Evolutionary conservation across 2,329 filamentous ascomycete species (phyloP).

Genomic region (Aureobasidium sp.): DNA sequence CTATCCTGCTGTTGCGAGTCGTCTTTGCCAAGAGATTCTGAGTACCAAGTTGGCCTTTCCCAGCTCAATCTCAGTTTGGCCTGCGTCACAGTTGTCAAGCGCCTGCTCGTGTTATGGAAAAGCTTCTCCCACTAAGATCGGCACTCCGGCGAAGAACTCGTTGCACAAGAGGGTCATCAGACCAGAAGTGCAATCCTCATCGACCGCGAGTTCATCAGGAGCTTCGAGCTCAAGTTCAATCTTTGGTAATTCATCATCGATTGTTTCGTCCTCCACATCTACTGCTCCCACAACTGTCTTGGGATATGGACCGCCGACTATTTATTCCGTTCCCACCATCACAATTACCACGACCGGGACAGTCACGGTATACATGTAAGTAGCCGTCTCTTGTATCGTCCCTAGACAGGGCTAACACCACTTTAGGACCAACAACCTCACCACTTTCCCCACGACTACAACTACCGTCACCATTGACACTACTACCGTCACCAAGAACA

Average conservation of each 20-base stretch:
- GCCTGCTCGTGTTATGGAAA: not conserved
- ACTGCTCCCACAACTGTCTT: not conserved
- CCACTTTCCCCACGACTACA: not conserved
- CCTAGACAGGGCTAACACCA: not conserved
- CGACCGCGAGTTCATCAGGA: not conserved
- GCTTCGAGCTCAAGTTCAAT: not conserved
- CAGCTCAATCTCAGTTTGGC: not conserved
- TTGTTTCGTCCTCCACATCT: not conserved
- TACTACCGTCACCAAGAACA: not conserved
- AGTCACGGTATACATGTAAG: not conserved
- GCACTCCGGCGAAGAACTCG: not conserved
- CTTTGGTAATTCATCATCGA: not conserved
- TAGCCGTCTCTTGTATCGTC: not conserved
- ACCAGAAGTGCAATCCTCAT: not conserved
- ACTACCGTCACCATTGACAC: not conserved
- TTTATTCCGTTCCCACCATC: not conserved
- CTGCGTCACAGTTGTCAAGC: not conserved
- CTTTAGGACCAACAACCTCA: not conserved
- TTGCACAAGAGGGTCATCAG: not conserved
- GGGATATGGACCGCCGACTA: not conserved
- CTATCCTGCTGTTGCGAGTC: not conserved
- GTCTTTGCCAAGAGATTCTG: not conserved
- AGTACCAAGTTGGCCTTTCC: not conserved
- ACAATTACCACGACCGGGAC: not conserved
- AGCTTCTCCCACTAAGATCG: not conserved